Base-by-base conservation (phyloP, 2,329 filamentous ascomycete species). In the Grosmannia clavigera region DNA sequence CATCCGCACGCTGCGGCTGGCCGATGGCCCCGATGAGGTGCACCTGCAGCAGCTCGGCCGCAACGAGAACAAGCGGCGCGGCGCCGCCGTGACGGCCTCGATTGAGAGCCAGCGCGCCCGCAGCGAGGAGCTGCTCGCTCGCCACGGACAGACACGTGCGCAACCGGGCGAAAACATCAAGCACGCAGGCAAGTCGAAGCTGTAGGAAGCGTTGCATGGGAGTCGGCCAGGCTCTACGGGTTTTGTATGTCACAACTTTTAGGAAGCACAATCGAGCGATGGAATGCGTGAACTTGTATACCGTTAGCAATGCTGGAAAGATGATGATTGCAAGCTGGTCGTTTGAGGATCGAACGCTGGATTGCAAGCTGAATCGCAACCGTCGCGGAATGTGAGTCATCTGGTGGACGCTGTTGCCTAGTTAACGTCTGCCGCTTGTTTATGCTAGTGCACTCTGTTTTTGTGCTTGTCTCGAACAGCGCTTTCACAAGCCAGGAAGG, bases 11-110 rank as follows among this genome's bases (percentile, higher is more conserved):
- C 79, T 96, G 73, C 81, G 89, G 63, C 83, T 96, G 66, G 91
- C 90, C 0, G 94, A 99, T 73, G 94, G 94, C 0, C 94, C 94
- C 0, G 94, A 99, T 74, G 94, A 99, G 82, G 94, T 97, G 62
- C 94, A 95, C 72, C 74, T 92, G 65, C 78, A 89, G 71, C 89
- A 94, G 75, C 78, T 94, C 76, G 89, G 88, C 19, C 79, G 81
- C 66, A 90, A 90, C 66, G 89, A 94, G 79, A 92, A 90, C 71
- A 87, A 81, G 71, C 87, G 81, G 73, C 81, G 82, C 65, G 85
- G 83, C 60, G 70, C 75, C 64, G 81, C 79, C 65, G 80, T 85
- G 55, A 77, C 85, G 52, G 76, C 78, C 62, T 81, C 80, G 69
- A 84, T 91, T 61, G 74, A 79, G 66, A 76, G 74, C 69, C 88